Conservation (phyloP, 2,329 filamentous ascomycete species). For the Calonectria multiphialidica region DNA sequence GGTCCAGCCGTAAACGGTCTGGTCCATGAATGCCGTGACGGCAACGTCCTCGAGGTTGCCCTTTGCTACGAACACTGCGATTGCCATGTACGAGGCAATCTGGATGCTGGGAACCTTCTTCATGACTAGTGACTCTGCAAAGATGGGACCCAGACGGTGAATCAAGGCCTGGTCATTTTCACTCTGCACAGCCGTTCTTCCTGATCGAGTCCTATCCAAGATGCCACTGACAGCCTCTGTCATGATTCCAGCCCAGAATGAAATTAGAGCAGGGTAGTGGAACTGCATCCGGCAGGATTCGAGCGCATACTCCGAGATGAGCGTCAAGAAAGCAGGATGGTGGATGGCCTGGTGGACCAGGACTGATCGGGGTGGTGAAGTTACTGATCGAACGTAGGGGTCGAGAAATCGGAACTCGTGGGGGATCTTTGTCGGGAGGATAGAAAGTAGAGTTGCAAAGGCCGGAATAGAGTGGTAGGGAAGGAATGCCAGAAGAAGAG, state of each 20-base stretch:
- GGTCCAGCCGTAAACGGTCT: conserved; percentile 83
- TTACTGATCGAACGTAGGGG: conserved; percentile 85
- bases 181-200: conserved; percentile 79
- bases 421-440: conserved; percentile 82
- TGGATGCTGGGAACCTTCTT: conserved; percentile 83
- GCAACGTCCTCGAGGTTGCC: conserved; percentile 82
- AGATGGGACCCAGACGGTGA: conserved; percentile 72
- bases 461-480: conserved; percentile 90
- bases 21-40: conserved; percentile 91
- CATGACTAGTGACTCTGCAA: conserved; percentile 83
- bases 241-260: conserved; percentile 92
- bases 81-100: conserved; percentile 91
- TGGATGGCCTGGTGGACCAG: conserved; percentile 87
- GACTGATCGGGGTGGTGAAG: conserved; percentile 81
- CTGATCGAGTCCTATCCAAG: conserved; percentile 82
- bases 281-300: conserved; percentile 78
- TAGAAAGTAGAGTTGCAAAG: conserved; percentile 88
- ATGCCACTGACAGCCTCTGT: conserved; percentile 88
- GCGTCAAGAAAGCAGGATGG: conserved; percentile 80
- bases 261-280: conserved; percentile 81
- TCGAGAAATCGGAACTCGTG: conserved; percentile 84
- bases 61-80: conserved; percentile 87
- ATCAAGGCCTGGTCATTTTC: conserved; percentile 86
- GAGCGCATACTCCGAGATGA: conserved; percentile 83
- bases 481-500: conserved; percentile 86